phyloP scores from a whole-genome alignment of 2,329 filamentous ascomycete species.

The Cytospora leucostoma region DNA sequence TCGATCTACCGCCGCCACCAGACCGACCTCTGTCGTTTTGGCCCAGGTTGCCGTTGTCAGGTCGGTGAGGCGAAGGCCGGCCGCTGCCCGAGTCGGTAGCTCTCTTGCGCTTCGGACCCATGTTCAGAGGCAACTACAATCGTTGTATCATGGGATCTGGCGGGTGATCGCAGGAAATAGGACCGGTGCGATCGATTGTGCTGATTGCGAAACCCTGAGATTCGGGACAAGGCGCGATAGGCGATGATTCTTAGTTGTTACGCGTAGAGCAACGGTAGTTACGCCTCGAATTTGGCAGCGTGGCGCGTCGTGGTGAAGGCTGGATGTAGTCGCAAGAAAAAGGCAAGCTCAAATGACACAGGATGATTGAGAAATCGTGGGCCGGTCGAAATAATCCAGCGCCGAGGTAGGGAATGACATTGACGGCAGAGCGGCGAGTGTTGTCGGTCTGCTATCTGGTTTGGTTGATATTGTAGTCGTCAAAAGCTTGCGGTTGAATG shows the following conservation, averaged over 20 bases:
- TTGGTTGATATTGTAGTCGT: conserved; percentile 17
- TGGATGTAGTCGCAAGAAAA: neutral
- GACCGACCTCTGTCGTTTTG: conserved; percentile 60
- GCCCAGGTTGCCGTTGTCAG: conserved; percentile 55
- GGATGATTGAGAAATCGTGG: conserved; percentile 28
- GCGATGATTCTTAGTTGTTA: conserved; percentile 18
- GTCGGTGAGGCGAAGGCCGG: conserved; percentile 64
- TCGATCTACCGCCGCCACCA: conserved; percentile 47
- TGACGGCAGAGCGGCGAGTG: conserved; percentile 5
- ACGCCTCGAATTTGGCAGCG: neutral
- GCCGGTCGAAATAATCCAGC: conserved; percentile 16
- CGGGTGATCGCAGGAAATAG: neutral
- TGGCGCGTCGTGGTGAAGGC: conserved; percentile 4
- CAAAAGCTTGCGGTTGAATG: neutral
- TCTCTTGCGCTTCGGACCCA: conserved; percentile 64
- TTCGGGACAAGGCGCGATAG: conserved; percentile 3
- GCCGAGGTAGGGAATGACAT: conserved; percentile 9
- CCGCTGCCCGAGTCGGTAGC: conserved; percentile 48
- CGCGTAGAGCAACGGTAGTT: conserved; percentile 20
- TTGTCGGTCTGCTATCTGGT: conserved; percentile 5
- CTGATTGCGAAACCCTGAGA: neutral
- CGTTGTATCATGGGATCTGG: conserved; percentile 23
- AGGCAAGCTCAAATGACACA: conserved; percentile 19
- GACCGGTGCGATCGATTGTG: neutral
- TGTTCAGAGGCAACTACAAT: conserved; percentile 35